Percentiles rank a stretch among this genome's conserved stretches.
Evolutionary conservation across 331 rosid genomes (phyloP).

Genomic region (Arachis monticola): DNA sequence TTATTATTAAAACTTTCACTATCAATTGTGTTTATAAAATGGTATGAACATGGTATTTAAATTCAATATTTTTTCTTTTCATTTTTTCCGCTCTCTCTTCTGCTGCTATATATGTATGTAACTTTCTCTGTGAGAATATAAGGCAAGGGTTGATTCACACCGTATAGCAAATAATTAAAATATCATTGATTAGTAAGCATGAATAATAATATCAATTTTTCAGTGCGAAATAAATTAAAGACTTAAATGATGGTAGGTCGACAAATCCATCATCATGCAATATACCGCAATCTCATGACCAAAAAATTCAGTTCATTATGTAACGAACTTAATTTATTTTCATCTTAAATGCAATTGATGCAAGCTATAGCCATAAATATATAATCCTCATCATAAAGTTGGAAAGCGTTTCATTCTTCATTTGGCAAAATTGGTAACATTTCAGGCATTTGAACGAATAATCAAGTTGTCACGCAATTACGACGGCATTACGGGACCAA

Average conservation of each 20-base stretch:
- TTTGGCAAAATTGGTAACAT: neutral
- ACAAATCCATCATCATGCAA: neutral
- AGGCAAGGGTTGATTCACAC: too few species aligned
- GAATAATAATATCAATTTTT: neutral
- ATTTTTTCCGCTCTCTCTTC: too few species aligned
- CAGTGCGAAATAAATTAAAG: neutral
- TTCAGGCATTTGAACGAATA: neutral
- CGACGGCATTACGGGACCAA: too few species aligned
- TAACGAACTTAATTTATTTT: neutral
- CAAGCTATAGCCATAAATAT: neutral
- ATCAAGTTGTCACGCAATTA: neutral
- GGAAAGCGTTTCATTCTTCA: slow-evolving; percentile 1
- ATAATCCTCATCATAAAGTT: neutral
- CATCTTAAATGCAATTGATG: neutral
- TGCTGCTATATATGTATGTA: too few species aligned
- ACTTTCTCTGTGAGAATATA: too few species aligned
- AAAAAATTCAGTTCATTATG: neutral
- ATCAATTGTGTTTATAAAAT: too few species aligned
- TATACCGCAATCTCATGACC: too few species aligned
- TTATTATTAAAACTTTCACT: too few species aligned
- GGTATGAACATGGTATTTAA: too few species aligned
- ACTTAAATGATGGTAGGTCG: neutral
- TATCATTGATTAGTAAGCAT: neutral
- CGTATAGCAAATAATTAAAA: too few species aligned
- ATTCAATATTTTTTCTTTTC: too few species aligned